A percentile compares a stretch with the other conserved stretches of the same genome.
These are phyloP conservation scores for Phytopythium litorale DNA, from an alignment of 352 stramenopile genomes.

Conservation along the genomic window DNA sequence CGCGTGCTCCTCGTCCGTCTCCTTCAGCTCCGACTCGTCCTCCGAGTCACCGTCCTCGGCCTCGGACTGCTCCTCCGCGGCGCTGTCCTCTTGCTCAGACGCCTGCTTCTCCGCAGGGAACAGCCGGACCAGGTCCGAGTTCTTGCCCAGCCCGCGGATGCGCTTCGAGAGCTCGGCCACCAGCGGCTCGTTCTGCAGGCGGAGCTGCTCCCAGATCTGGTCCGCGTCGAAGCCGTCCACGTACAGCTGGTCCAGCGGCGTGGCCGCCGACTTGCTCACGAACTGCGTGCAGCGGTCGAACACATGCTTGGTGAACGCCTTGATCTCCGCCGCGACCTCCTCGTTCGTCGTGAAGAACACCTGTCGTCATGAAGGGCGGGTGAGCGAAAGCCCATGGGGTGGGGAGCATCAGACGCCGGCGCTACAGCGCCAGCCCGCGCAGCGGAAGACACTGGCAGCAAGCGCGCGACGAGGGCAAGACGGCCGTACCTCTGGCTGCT, in stretches of 20 bases:
- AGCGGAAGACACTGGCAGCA: neutral
- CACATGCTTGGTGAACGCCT: slow-evolving; percentile 74
- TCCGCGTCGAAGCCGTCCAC: slow-evolving; percentile 81
- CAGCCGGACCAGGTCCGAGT: slow-evolving; percentile 45
- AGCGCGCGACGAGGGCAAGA: neutral
- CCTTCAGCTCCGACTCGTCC: slow-evolving; percentile 17
- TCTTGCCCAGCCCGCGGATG: slow-evolving; percentile 66
- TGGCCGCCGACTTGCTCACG: slow-evolving; percentile 35
- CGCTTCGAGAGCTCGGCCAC: slow-evolving; percentile 65
- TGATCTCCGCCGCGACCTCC: slow-evolving; percentile 56
- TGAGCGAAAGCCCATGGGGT: too few species aligned
- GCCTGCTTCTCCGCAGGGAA: slow-evolving; percentile 51
- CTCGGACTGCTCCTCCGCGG: slow-evolving; percentile 11
- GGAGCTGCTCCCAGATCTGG: slow-evolving; percentile 86
- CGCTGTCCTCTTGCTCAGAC: slow-evolving; percentile 22
- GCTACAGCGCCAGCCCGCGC: neutral
- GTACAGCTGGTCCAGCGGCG: slow-evolving; percentile 71
- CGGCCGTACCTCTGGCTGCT: slow-evolving; percentile 56
- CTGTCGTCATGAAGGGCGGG: slow-evolving; percentile 15
- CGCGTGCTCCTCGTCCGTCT: slow-evolving; percentile 18
- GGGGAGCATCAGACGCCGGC: neutral
- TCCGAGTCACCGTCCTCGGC: slow-evolving; percentile 13
- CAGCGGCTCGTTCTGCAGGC: slow-evolving; percentile 72
- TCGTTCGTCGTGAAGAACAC: slow-evolving; percentile 78
- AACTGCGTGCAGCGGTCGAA: slow-evolving; percentile 74